Evolutionary conservation across 208 protist genomes (phyloP), one percentile per base, ranked within the genome.

Genomic region (Angomonas desouzai): DNA sequence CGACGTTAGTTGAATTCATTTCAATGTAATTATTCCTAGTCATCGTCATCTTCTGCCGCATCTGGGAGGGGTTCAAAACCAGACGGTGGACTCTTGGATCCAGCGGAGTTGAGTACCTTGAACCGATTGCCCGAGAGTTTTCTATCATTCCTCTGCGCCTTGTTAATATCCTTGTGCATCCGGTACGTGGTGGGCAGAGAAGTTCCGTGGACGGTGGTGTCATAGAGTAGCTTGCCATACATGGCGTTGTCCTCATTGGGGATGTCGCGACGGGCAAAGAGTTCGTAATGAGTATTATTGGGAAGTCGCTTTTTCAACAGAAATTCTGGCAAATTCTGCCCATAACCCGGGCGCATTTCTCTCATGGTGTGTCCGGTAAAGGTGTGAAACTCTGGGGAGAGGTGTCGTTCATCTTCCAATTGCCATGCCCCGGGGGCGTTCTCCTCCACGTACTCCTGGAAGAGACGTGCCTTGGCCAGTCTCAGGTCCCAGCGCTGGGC

Each of bases 81-180:
- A 47, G 81, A 81, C 0, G 91, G 91, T 23, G 91, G 87, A 34
- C 77, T 89, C 79, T 91, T 92, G 30, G 84, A 76, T 7, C 91
- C 91, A 43, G 72, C 74, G 2, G 79, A 81, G 58, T 85, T 85
- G 33, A 91, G 47, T 11, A 89, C 78, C 64, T 87, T 91, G 68
- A 96, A 96, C 29, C 86, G 76, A 65, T 96, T 93, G 57, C 85
- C 85, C 0, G 87, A 82, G 11, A 96, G 64, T 67, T 96, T 96
- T 22, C 91, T 69, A 71, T 96, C 91, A 57, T 96, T 96, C 25
- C 91, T 87, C 63, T 93, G 79, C 3, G 91, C 91, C 64, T 93
- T 93, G 71, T 94, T 92, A 47, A 96, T 89, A 55, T 96, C 85
- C 64, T 96, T 96, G 75, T 94, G 87, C 87, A 96, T 93, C 22